Conservation (phyloP, 768 basidiomycete species). For the Tulasnella sp. region DNA sequence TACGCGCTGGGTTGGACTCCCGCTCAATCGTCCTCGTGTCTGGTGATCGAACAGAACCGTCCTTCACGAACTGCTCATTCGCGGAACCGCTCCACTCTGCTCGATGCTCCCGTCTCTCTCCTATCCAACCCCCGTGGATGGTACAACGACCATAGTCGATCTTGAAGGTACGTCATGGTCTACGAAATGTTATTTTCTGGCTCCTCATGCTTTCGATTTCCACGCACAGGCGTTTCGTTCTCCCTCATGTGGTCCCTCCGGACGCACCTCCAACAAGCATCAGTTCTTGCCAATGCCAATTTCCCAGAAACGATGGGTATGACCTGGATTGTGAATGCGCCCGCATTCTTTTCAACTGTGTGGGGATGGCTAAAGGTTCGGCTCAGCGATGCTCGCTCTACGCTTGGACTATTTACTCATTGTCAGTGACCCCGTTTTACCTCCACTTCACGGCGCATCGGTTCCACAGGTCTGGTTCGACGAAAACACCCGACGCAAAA, state of each 20-base stretch:
- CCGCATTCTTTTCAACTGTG: slow-evolving; percentile 74
- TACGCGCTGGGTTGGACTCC: neutral
- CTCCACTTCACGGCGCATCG: neutral
- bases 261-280: slow-evolving; percentile 69
- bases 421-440: slow-evolving; percentile 11
- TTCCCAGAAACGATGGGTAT: slow-evolving; percentile 55
- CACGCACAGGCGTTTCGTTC: slow-evolving; percentile 49
- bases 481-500: too few species aligned
- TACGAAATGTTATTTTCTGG: too few species aligned
- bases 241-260: slow-evolving; percentile 65
- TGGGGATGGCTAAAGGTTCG: slow-evolving; percentile 79
- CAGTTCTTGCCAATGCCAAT: slow-evolving; percentile 67
- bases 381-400: too few species aligned
- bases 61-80: slow-evolving; percentile 60
- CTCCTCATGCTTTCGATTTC: slow-evolving; percentile 50
- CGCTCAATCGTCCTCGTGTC: neutral
- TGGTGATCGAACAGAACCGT: slow-evolving; percentile 45
- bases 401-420: too few species aligned
- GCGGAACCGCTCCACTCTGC: slow-evolving; percentile 7
- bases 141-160: slow-evolving; percentile 14
- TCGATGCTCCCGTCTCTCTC: slow-evolving; percentile 7
- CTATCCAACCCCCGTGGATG: slow-evolving; percentile 16
- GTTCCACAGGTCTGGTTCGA: slow-evolving; percentile 52
- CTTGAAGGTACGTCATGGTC: slow-evolving; percentile 40
- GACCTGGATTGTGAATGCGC: slow-evolving; percentile 64